Base-by-base conservation (phyloP, 1,139 yeast genomes). In the Nadsonia starkeyi-henricii region DNA sequence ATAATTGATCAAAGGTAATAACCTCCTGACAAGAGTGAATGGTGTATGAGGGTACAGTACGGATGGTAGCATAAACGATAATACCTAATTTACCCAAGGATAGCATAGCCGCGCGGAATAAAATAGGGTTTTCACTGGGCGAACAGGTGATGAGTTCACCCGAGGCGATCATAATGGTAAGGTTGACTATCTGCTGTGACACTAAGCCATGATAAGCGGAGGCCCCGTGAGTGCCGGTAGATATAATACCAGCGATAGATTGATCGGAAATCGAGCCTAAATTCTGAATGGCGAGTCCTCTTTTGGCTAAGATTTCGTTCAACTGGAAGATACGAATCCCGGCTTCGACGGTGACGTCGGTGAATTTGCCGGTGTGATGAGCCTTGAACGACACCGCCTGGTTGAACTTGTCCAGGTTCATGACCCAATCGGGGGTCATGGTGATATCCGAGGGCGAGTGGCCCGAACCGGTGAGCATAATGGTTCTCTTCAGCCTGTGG, bases 211-310 rank as follows among this genome's bases (percentile, higher is more conserved):
- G 97, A 63, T 75, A 85, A 48, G 91, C 93, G 8, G 95, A 81
- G 1, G 96, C 84, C 1, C 98, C 98, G 61, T 91, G 98, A 0
- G 97, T 88, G 41, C 97, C 97, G 0, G 98, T 91, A 1, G 95
- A 84, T 47, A 91, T 86, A 54, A 89, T 78, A 3, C 98, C 98
- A 2, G 95, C 98, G 43, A 88, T 72, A 17, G 95, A 84, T 63
- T 91, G 98, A 54, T 88, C 96, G 44, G 94, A 81, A 52, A 91
- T 91, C 1, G 96, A 88, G 1, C 97, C 98, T 61, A 91, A 70
- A 61, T 85, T 89, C 65, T 91, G 97, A 53, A 91, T 71, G 3
- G 96, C 95, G 55, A 85, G 74, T 1, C 83, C 79, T 54, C 77
- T 72, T 17, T 68, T 55, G 41, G 78, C 81, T 53, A 89, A 71